A percentile compares a stretch with the other conserved stretches of the same genome.
phyloP scores from a whole-genome alignment of 2,329 filamentous ascomycete species.

The Epichloe gansuensis region DNA sequence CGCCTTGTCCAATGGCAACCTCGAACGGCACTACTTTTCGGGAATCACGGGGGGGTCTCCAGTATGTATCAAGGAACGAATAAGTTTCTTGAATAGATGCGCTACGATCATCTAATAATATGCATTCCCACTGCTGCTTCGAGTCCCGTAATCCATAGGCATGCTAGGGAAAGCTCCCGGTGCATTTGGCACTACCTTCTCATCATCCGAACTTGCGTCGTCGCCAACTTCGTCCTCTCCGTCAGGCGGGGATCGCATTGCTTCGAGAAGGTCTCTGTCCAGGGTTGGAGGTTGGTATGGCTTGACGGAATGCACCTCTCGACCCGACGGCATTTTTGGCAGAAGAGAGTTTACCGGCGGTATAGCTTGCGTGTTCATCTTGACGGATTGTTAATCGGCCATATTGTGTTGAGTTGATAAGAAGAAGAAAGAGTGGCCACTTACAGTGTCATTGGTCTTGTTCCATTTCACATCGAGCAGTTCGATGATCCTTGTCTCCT shows the following conservation, averaged over 20 bases:
- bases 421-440: constrained; percentile 14
- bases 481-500: constrained; percentile 75
- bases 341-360: constrained; percentile 60
- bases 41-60: no score
- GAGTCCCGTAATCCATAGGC: constrained; percentile 22
- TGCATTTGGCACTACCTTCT: constrained; percentile 17
- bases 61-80: background rate
- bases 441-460: constrained; percentile 83
- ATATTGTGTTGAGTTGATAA: background rate
- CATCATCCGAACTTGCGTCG: constrained; percentile 27
- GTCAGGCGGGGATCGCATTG: constrained; percentile 34
- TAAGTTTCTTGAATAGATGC: background rate
- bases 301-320: constrained; percentile 68
- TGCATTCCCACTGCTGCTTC: constrained; percentile 20
- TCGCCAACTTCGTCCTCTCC: constrained; percentile 20
- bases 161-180: constrained; percentile 40
- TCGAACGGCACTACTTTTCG: background rate
- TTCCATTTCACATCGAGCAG: constrained; percentile 83
- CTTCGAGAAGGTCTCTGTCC: constrained; percentile 50
- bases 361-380: constrained; percentile 71
- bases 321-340: constrained; percentile 70
- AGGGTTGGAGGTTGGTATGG: constrained; percentile 54
- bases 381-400: background rate
- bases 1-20: constrained; percentile 8
- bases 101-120: constrained; percentile 21